Base-by-base conservation (phyloP, 1,284 basidiomycete genomes). In the Leccinum olivaceoglutinosum region DNA sequence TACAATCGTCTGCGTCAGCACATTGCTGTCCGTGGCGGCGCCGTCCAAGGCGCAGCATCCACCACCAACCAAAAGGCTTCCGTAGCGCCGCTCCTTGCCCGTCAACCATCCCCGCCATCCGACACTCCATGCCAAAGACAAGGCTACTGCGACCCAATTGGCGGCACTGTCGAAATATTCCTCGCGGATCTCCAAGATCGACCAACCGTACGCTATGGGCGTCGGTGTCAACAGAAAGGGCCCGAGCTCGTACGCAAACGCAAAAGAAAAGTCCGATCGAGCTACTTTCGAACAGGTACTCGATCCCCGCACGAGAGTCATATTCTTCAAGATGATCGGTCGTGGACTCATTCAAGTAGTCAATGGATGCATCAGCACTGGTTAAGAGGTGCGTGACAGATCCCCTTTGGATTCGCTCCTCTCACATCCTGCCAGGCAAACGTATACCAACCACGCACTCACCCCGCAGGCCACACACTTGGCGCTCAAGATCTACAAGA, bases 401-500 rank as follows among this genome's bases (percentile, higher is more conserved):
- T 51, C 51, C 21, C 58, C 7, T 51, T 57, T 60, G 29, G 41
- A 21, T 55, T 58, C 39, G n/a, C 21, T 60, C 55, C 56, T 59
- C 67, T 64, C 39, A 66, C 55, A 39, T 60, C 60, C 53, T 6
- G 32, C 11, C 60, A 95, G 93, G 94, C 94, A 2, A 97, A 96
- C 68, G 94, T 97, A 8, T 97, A 97, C 73, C 93, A 95, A 97
- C 73, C 93, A 95, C 73, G 93, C 93, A 0, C 74, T 89, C 53
- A 86, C 89, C 0, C 85, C 88, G 0, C 81, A 84, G 10, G 76
- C 78, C 16, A 76, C 77, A 16, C 92, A 90, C 74, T 78, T 96
- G 39, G 95, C 96, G 0, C 82, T 99, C 66, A 99, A 99, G 77
- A 96, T 99, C 68, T 99, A 96, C 82, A 97, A 99, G 75, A 99